A percentile compares a stretch with the other conserved stretches of the same genome.
These are phyloP conservation scores for Pyrus hybrid DNA, from an alignment of 331 rosid species.

Conservation along the genomic window DNA sequence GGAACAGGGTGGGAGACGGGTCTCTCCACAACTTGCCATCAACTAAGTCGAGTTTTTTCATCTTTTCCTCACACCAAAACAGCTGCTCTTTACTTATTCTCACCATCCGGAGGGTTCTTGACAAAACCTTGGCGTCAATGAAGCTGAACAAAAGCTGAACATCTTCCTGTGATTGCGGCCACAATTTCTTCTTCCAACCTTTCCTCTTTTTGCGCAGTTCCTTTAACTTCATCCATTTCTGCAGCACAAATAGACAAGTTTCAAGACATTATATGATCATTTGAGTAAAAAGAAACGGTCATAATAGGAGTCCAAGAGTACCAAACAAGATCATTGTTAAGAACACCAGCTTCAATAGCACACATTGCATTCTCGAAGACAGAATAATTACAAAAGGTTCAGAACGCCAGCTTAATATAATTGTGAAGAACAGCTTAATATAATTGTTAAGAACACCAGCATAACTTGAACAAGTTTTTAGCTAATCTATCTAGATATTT, in stretches of 20 bases:
- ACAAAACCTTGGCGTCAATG: conserved; percentile 52
- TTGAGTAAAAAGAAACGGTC: not conserved
- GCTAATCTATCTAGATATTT: not conserved
- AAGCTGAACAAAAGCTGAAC: conserved; percentile 63
- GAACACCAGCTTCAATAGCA: not conserved
- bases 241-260: conserved; percentile 17
- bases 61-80: conserved; percentile 91
- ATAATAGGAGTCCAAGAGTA: not conserved
- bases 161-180: conserved; percentile 72
- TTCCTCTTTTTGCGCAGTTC: conserved; percentile 64
- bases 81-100: conserved; percentile 68
- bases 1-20: conserved; percentile 74
- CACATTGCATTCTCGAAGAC: not conserved
- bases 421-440: not conserved
- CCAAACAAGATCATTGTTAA: too few relatives aligned
- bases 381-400: not conserved
- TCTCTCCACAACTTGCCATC: conserved; percentile 68
- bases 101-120: conserved; percentile 62
- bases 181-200: conserved; percentile 58
- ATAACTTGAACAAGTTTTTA: not conserved
- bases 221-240: conserved; percentile 70
- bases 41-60: conserved; percentile 60
- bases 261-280: not conserved
- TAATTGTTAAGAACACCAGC: not conserved
- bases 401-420: not conserved